Evolutionary conservation across 306 rosid genomes (phyloP), one percentile per base, ranked within the genome.

Genomic region (Lotus japonicus): DNA sequence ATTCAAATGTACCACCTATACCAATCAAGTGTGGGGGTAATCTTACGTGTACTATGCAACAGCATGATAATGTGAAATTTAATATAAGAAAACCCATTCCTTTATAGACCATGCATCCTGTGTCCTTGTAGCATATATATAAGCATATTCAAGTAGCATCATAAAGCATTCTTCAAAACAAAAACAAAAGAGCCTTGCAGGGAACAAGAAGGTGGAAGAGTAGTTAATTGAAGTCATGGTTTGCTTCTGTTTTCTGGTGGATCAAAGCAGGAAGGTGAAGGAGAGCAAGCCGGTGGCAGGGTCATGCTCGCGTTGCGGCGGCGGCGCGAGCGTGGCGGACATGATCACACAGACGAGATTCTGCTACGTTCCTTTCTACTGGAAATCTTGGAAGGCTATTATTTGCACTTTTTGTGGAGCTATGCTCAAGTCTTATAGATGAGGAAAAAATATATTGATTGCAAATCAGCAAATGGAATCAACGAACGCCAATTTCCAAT

Each of bases 391-490:
- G 95, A 90, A 77, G 58, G 96, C 96, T 15, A 79, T 90, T 13
- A 75, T 87, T 11, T 90, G 96, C 46, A 87, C 91, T 36, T 80
- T 86, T 53, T 90, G 96, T 75, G 96, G 96, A 49, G 88, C 96
- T 52, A 68, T 87, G 81, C 95, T 90, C 49, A 90, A 85, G 76
- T 87, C 95, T 26, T 89, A 89, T 13, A 63, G 61, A 78, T 88
- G 63, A 71, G 1, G 26, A 62, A 42, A 11, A 28, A 28, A 28
- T 28, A 28, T 21, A 1, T 21, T 21, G 26, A 21, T 21, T 21
- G 26, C 26, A 21, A 21, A 21, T 3, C 26, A 21, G 26, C 31
- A 26, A 26, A 26, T 3, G 31, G 31, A 26, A 26, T 26, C 31
- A 26, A 26, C 2, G 31, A 26, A 3, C 31, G 4, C 31, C 4